Evolutionary conservation across 2,329 filamentous ascomycete genomes (phyloP), one percentile per base, ranked within the genome.

Genomic region (Chaetomiaceae sp.): DNA sequence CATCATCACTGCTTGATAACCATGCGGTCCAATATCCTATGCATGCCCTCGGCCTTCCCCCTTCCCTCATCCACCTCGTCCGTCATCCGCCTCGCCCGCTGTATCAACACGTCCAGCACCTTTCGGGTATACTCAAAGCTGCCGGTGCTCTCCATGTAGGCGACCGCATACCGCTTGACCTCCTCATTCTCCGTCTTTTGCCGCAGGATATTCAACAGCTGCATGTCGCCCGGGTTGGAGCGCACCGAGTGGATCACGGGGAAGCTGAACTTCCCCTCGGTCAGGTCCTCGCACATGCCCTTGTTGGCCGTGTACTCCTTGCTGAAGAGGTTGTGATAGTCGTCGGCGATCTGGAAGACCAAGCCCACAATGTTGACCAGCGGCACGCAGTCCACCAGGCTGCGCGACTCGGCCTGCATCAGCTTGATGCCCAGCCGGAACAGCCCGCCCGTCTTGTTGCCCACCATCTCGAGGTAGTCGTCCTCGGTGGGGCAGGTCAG

Each of bases 201-300:
- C 71, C 89, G 89, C 37, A 97, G 76, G 51, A 97, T 96, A 66
- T 94, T 96, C 69, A 96, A 81, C 51, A 99, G 80, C 64, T 95
- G 86, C 61, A 87, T 76, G 66, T 90, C 88, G 27, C 74, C 72
- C 16, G 82, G 88, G 66, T 90, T 81, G 55, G 86, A 75, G 55
- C 89, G 87, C 62, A 97, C 95, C 68, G 87, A 87, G 73, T 97
- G 92, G 64, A 97, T 96, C 64, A 97, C 85, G 36, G 91, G 90
- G 68, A 96, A 96, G 23, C 87, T 92, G 74, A 96, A 96, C 77
- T 97, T 97, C 58, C 92, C 92, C 73, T 97, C 94, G 1, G 90
- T 96, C 62, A 97, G 73, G 71, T 97, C 94, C 74, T 97, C 92
- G 70, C 89, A 95, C 62, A 96, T 81, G 45, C 92, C 94, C 74